Evolutionary conservation across 2,329 filamentous ascomycete species (phyloP).

Genomic region (Talaromyces sp.): DNA sequence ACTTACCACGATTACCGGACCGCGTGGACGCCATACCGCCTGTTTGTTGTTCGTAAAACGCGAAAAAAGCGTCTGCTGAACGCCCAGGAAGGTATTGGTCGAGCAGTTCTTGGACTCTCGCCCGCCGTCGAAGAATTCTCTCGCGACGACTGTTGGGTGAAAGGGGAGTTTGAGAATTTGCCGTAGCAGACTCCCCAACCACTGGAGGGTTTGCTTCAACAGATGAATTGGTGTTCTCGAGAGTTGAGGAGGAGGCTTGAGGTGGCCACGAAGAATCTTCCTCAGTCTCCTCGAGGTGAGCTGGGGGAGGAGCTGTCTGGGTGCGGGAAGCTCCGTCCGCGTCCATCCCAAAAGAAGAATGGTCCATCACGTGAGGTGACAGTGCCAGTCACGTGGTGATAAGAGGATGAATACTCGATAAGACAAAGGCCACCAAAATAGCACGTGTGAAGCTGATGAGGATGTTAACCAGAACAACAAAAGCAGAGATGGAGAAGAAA

Average conservation of each 20-base stretch:
- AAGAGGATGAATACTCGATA: background rate
- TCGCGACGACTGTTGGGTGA: background rate
- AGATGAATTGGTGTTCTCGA: background rate
- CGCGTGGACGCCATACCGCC: slow-evolving; percentile 25
- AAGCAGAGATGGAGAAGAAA: background rate
- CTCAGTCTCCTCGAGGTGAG: background rate
- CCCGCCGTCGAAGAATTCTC: slow-evolving; percentile 2
- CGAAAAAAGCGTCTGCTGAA: background rate
- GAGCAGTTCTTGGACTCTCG: background rate
- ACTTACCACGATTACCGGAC: slow-evolving; percentile 32
- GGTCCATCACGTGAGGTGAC: background rate
- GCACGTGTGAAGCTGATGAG: background rate
- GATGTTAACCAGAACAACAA: background rate
- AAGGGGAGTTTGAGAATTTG: background rate
- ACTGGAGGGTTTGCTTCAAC: background rate
- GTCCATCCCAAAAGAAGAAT: background rate
- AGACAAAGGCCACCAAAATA: background rate
- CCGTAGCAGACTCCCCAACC: background rate
- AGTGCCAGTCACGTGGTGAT: background rate
- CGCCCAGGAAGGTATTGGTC: background rate
- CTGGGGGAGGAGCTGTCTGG: slow-evolving; percentile 2
- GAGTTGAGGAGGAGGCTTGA: background rate
- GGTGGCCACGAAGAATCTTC: background rate
- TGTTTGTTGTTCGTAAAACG: background rate
- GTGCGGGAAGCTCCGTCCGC: background rate